phyloP scores from a whole-genome alignment of 164 flowering plant species.

The Echeveria elegans region DNA sequence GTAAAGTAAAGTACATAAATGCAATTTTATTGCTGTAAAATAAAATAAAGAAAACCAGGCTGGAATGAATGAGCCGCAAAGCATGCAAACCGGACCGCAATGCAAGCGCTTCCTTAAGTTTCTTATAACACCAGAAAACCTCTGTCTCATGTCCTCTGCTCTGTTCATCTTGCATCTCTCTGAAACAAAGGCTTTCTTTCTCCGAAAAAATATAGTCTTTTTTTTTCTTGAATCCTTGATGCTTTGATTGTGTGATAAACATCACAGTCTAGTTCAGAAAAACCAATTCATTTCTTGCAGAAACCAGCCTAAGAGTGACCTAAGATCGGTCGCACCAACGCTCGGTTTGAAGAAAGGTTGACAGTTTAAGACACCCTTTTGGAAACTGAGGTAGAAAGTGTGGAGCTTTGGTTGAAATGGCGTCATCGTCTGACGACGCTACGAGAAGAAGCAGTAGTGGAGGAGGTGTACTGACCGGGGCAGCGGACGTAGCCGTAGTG shows the following conservation, averaged over 20 bases:
- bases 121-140: slow-evolving; percentile 2
- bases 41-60: slow-evolving; percentile 9
- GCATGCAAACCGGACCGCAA: slow-evolving; percentile 51
- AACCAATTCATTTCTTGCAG: not conserved
- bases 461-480: not conserved
- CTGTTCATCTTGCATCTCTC: slow-evolving; percentile 4
- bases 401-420: not conserved
- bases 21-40: no score
- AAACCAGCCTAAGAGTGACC: not conserved
- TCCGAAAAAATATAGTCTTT: no score
- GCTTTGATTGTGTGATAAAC: not conserved
- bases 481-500: not conserved
- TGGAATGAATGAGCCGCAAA: slow-evolving; percentile 20
- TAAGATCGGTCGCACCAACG: no score
- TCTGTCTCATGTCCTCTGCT: slow-evolving; percentile 8
- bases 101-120: slow-evolving; percentile 31
- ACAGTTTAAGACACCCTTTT: not conserved
- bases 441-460: not conserved
- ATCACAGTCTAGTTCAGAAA: not conserved
- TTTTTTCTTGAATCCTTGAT: no score
- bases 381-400: not conserved
- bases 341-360: not conserved
- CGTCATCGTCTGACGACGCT: not conserved
- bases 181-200: no score
- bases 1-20: no score